phyloP scores from a whole-genome alignment of 441 rosid genomes.

The Adansonia rubrostipa region DNA sequence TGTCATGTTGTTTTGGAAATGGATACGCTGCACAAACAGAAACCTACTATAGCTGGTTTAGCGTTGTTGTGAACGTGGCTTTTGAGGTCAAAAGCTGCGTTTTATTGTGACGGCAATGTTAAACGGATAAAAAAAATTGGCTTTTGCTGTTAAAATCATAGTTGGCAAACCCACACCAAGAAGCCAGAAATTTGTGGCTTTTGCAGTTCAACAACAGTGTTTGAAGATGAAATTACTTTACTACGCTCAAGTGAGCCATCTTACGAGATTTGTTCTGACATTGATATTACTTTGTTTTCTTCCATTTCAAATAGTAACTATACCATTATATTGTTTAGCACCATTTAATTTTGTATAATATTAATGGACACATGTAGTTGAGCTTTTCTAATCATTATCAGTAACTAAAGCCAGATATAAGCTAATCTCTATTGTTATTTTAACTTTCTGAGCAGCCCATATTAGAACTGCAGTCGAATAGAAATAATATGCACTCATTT shows the following conservation, averaged over 20 bases:
- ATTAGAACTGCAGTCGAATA: conserved; percentile 59
- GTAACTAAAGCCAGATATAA: background rate
- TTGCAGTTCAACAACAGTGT: background rate
- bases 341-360: background rate
- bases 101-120: too few species aligned
- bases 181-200: too few species aligned
- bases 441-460: conserved; percentile 57
- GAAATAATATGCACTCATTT: conserved; percentile 40
- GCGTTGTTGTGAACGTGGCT: too few species aligned
- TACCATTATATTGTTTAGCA: background rate
- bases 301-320: background rate
- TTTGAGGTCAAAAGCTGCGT: too few species aligned
- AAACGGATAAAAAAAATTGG: too few species aligned
- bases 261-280: background rate
- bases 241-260: background rate
- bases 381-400: background rate
- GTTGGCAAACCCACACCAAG: background rate
- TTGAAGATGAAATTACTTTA: background rate
- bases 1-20: background rate
- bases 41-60: background rate
- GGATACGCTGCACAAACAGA: background rate
- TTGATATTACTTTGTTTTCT: background rate
- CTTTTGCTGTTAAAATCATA: too few species aligned
- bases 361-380: background rate
- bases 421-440: conserved; percentile 27